Conservation (phyloP, 768 basidiomycete species). For the Naganishia vaughanmartiniae region DNA sequence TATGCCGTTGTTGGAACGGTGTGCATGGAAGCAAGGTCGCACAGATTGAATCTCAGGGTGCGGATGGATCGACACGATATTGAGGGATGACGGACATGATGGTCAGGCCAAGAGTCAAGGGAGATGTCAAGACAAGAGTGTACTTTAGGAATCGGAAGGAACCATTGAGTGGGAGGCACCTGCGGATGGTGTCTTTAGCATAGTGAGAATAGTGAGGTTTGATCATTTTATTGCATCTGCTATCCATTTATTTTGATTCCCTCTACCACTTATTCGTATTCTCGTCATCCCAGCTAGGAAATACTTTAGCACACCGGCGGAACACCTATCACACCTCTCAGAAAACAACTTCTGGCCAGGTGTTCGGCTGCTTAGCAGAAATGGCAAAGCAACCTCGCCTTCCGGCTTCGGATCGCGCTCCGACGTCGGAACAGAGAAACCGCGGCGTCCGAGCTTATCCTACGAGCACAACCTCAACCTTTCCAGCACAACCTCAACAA, state of each 20-base stretch:
- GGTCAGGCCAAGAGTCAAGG: no score
- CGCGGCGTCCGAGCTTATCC: neutral
- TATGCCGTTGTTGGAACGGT: neutral
- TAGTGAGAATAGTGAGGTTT: no score
- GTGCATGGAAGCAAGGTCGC: neutral
- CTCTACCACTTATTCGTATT: no score
- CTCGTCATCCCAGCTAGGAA: neutral
- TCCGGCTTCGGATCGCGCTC: neutral
- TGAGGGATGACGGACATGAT: no score
- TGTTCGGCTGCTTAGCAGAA: neutral
- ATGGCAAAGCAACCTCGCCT: conserved; percentile 3
- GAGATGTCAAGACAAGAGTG: no score
- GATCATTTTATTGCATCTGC: no score
- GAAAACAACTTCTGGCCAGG: neutral
- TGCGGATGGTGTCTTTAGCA: no score
- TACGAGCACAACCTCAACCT: neutral
- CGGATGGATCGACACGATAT: no score
- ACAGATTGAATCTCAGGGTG: no score
- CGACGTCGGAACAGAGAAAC: neutral
- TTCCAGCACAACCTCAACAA: neutral
- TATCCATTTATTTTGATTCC: no score
- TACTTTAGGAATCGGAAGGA: no score
- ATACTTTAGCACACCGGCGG: neutral
- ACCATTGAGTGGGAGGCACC: no score
- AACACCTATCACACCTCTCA: neutral